Evolutionary conservation across 2,329 filamentous ascomycete genomes (phyloP), one percentile per base, ranked within the genome.

Genomic region (Calonectria ilicicola): DNA sequence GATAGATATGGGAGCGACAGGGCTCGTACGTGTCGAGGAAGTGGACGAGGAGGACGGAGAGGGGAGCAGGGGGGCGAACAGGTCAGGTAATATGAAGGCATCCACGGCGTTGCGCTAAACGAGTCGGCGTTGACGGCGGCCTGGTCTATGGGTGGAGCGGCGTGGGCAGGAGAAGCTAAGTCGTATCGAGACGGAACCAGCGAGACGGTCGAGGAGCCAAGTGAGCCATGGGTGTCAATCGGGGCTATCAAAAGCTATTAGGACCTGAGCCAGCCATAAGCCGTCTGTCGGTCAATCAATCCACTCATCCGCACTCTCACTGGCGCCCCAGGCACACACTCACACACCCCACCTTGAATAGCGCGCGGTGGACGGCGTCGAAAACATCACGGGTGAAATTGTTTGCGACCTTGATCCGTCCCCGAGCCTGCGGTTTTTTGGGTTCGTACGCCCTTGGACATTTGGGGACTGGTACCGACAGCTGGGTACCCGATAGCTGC

Each of bases 71-170:
- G 77, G 72, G 64, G 70, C 66, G 76, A 77, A 58, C 69, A 76
- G 74, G 72, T 56, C 56, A 67, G 67, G 75, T 75, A 80, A 76
- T 80, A 80, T 80, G 79, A 80, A 76, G 79, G 76, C 72, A 80
- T 80, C 77, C 76, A 75, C 67, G 75, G 75, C 77, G 72, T 76
- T 79, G 79, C 77, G 77, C 77, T 80, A 77, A 75, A 72, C 65
- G 73, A 78, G 60, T 72, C 75, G 77, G 78, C 75, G 79, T 78
- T 74, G 74, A 80, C 77, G 79, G 79, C 78, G 79, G 79, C 72
- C 72, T 73, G 72, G 69, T 76, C 73, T 73, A 76, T 65, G 65
- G 72, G 78, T 80, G 77, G 78, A 78, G 69, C 70, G 44, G 46
- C 72, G 66, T 73, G 75, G 62, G 67, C 46, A 68, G 58, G 67